Evolutionary conservation across 2,329 filamentous ascomycete genomes (phyloP), one percentile per base, ranked within the genome.

Genomic region (Alternaria metachromatica): DNA sequence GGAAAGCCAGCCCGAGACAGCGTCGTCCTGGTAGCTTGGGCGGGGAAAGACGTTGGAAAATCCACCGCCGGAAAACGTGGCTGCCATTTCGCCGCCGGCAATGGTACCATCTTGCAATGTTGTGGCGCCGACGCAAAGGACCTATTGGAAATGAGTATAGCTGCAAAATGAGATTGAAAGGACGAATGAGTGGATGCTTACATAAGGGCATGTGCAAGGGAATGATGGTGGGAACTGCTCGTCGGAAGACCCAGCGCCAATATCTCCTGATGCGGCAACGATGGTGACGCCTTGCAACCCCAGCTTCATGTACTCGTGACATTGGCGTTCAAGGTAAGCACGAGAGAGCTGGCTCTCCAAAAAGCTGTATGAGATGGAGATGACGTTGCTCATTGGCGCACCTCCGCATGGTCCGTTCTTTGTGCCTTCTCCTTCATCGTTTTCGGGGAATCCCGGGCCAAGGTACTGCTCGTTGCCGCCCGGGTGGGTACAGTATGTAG

Each of bases 191-290:
- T 12, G 6, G 41, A 10, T 12, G 44, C 23, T 53, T 4, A 91
- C 85, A 76, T 86, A 91, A 0, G 89, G 89, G 66, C 89, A 92
- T 2, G 85, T 85, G 0, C 85, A 86, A 0, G 89, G 89, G 76
- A 91, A 92, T 2, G 84, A 85, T 1, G 88, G 84, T 26, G 88
- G 81, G 67, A 89, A 87, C 1, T 53, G 46, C 8, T 53, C 63
- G 7, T 61, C 65, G 2, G 60, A 65, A 55, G 63, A 64, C 18
- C 58, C 67, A 6, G 67, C 68, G 37, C 69, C 68, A 26, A 55
- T 81, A 68, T 86, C 84, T 11, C 84, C 84, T 4, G 81, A 84
- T 4, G 84, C 83, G 64, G 85, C 82, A 65, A 86, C 72, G 20
- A 85, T 75, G 5, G 81, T 83, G 3, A 84, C 82, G 23, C 84